A percentile compares a stretch with the other conserved stretches of the same genome.
phyloP scores from a whole-genome alignment of 1,284 basidiomycete species.

The Moesziomyces antarcticus region DNA sequence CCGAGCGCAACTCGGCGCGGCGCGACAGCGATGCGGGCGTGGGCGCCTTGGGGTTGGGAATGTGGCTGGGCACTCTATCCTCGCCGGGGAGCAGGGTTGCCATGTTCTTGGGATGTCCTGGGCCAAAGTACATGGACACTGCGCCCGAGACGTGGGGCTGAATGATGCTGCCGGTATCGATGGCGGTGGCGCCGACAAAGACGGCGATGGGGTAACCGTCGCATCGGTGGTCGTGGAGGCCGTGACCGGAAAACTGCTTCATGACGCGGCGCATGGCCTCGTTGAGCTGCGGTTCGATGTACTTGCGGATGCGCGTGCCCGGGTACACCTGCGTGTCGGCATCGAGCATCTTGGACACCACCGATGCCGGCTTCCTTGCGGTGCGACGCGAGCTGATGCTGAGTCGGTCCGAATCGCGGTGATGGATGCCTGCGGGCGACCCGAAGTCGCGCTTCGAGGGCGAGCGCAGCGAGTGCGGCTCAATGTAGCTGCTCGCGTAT shows the following conservation, averaged over 20 bases:
- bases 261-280: conserved; percentile 50
- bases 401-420: conserved; percentile 35
- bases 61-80: conserved; percentile 42
- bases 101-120: conserved; percentile 51
- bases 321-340: conserved; percentile 43
- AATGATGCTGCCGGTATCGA: conserved; percentile 51
- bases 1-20: conserved; percentile 53
- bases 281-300: conserved; percentile 48
- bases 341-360: conserved; percentile 32
- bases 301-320: conserved; percentile 49
- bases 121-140: conserved; percentile 50
- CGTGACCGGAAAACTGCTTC: conserved; percentile 47
- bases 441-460: conserved; percentile 18
- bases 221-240: conserved; percentile 56
- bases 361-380: conserved; percentile 26
- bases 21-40: conserved; percentile 42
- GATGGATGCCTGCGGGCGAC: conserved; percentile 13
- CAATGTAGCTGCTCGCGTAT: conserved; percentile 29
- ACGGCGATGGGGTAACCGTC: conserved; percentile 48
- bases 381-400: conserved; percentile 32
- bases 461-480: conserved; percentile 16
- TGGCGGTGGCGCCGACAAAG: conserved; percentile 52
- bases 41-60: conserved; percentile 51
- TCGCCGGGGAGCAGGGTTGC: conserved; percentile 43
- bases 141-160: conserved; percentile 39